Evolutionary conservation across 192 early-diverging fungal species (phyloP), one percentile per base, ranked within the genome.

Genomic region (Backusella macrospora): DNA sequence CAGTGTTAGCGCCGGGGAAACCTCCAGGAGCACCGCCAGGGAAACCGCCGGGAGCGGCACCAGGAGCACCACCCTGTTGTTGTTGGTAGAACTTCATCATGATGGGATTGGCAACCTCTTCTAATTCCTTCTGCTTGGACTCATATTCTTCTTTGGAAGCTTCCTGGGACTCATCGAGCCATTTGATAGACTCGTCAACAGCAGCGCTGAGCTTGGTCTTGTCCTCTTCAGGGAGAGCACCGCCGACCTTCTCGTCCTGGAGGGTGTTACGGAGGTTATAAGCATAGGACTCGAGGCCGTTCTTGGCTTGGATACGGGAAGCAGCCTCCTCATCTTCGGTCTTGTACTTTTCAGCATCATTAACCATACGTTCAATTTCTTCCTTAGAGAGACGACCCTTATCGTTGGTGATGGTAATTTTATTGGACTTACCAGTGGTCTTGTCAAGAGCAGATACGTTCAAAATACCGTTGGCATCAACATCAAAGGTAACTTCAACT

Each of bases 381-480:
- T 97, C 96, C 92, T 98, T 95, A 75, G 94, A 92, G 70, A 99
- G 90, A 67, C 65, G 65, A 80, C 96, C 96, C 91, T 97, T 96
- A 90, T 97, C 96, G 90, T 97, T 96, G 88, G 96, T 96, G 89
- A 99, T 96, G 84, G 96, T 97, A 84, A 98, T 97, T 90, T 95
- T 98, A 90, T 96, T 95, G 78, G 92, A 90, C 77, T 90, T 88
- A 71, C 95, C 94, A 72, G 94, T 97, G 77, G 94, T 92, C 92
- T 98, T 97, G 88, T 96, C 96, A 72, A 92, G 83, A 67, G 95
- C 96, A 71, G 88, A 86, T 80, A 99, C 96, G 88, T 98, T 96
- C 79, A 98, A 86, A 86, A 98, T 97, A 88, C 94, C 94, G 91
- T 98, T 98, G 84, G 95, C 93, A 76, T 99, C 96, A 70, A 98